A percentile compares a stretch with the other conserved stretches of the same genome.
Evolutionary conservation across 768 basidiomycete genomes (phyloP).

Genomic region (Amanita exitialis): DNA sequence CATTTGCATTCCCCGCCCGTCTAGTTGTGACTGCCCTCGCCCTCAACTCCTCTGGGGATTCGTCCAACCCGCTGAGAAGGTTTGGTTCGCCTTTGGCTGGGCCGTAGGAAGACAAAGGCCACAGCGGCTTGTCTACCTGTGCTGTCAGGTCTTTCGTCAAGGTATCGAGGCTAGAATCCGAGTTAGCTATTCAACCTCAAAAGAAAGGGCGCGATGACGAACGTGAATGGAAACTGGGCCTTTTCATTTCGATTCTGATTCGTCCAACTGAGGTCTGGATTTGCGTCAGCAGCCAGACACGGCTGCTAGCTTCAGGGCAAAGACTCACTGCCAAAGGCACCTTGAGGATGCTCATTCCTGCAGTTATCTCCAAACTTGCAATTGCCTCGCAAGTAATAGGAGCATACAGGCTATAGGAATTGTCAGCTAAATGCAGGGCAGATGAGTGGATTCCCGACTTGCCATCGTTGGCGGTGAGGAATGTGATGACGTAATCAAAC

Average conservation of each 20-base stretch:
- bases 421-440: background rate
- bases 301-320: conserved; percentile 9
- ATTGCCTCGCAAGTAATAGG: conserved; percentile 49
- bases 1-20: conserved; percentile 40
- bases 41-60: conserved; percentile 72
- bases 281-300: background rate
- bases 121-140: conserved; percentile 58
- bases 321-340: conserved; percentile 41
- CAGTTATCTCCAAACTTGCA: conserved; percentile 62
- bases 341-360: conserved; percentile 52
- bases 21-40: conserved; percentile 50
- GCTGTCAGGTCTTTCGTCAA: conserved; percentile 56
- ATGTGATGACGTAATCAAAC: conserved; percentile 3
- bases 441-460: conserved; percentile 3
- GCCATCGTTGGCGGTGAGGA: background rate
- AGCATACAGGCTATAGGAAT: conserved; percentile 41
- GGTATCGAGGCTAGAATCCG: conserved; percentile 40
- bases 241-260: conserved; percentile 15
- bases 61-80: conserved; percentile 56
- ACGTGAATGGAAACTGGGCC: conserved; percentile 28
- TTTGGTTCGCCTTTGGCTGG: conserved; percentile 67
- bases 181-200: background rate
- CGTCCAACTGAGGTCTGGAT: conserved; percentile 31
- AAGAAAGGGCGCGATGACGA: conserved; percentile 9
- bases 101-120: conserved; percentile 74